Evolutionary conservation across 768 basidiomycete species (phyloP), one percentile per base, ranked within the genome.

Genomic region (Lepiota brunneoincarnata): DNA sequence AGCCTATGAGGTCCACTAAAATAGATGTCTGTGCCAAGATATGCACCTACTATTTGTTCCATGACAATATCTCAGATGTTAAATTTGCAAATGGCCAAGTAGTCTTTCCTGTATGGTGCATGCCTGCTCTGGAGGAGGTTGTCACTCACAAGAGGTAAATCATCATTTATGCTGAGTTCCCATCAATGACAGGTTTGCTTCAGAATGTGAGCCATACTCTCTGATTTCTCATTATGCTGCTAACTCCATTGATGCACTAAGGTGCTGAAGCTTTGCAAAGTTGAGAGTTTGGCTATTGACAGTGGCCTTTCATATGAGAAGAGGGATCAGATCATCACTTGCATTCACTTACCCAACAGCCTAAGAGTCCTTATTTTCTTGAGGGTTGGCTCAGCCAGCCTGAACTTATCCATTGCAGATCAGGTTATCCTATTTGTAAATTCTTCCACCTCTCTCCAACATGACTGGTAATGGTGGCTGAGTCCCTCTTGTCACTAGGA

Each of bases 351-450:
- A 7, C 26, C 26, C 7, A 7, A 28, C 26, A 28, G 26, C 7
- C 26, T 7, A 28, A 28, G 60, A 10, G 57, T 64, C 0, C 48
- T 66, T 0, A 55, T 68, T 5, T 56, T 68, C 42, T 68, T 64
- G 0, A 54, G 58, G 3, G 62, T 68, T 1, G 64, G 64, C 2
- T 40, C 60, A 0, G 60, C 58, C 0, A 62, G 65, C 10, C 60
- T 67, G 0, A 68, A 67, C 37, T 49, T 67, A 0, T 44, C 65
- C 2, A 53, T 63, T 2, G 59, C 65, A 1, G 54, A 50, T 21
- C 36, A 51, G 11, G 54, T 68, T 1, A 61, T 68, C 5, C 58
- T 68, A 21, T 59, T 68, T 12, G 64, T 68, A 35, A 58, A 64
- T 54, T 10, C n/a, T 36, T 38, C 42, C 24, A 14, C 34, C 12